Percentiles rank a stretch among this genome's conserved stretches.
Conservation (phyloP, 1,284 basidiomycete genomes). For the Puccinia triticina region DNA sequence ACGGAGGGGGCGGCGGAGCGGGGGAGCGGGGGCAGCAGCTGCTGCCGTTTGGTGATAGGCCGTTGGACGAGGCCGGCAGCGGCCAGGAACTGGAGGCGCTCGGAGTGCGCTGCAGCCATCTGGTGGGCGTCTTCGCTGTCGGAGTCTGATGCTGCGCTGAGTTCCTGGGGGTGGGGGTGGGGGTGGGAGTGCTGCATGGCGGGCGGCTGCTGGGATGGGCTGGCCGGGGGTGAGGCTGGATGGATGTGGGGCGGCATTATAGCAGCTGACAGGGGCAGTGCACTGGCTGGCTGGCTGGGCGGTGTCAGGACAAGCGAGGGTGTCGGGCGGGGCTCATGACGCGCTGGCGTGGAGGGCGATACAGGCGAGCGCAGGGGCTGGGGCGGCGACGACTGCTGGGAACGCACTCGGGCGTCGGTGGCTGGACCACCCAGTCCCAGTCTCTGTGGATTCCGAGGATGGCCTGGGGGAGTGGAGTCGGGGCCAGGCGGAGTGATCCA, state of each 20-base stretch:
- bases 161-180: background rate
- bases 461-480: too few relatives aligned
- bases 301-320: background rate
- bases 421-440: too few relatives aligned
- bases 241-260: too few relatives aligned
- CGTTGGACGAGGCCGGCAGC: constrained; percentile 34
- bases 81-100: constrained; percentile 17
- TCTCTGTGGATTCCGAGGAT: too few relatives aligned
- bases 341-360: background rate
- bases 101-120: background rate
- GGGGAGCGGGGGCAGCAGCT: background rate
- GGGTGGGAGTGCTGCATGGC: constrained; percentile 1
- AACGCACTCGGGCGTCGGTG: background rate
- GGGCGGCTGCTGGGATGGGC: background rate
- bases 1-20: background rate
- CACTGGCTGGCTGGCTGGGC: constrained; percentile 5
- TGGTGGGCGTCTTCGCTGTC: constrained; percentile 23
- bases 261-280: background rate
- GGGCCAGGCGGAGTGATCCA: too few relatives aligned
- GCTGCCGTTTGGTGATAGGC: constrained; percentile 7
- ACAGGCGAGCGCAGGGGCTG: background rate
- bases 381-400: background rate
- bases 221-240: too few relatives aligned
- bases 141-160: constrained; percentile 8
- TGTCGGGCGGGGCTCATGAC: too few relatives aligned